A percentile compares a stretch with the other conserved stretches of the same genome.
These are phyloP conservation scores for Coemansia sp. DNA, from an alignment of 192 early-diverging fungal genomes.

Conservation along the genomic window DNA sequence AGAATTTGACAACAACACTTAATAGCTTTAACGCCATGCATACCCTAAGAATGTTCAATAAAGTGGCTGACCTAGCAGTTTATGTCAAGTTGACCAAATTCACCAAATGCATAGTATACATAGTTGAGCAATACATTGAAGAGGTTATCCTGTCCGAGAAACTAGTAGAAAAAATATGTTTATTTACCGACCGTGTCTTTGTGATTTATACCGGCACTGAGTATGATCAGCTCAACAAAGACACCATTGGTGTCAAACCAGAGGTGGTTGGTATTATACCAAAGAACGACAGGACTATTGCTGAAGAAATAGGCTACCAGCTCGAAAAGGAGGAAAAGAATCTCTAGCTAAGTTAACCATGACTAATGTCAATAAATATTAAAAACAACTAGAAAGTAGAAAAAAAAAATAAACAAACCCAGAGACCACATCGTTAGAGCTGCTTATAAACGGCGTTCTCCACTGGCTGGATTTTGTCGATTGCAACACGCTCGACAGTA, in stretches of 20 bases:
- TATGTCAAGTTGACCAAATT: neutral
- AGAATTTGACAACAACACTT: neutral
- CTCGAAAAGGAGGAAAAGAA: neutral
- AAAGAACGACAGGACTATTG: neutral
- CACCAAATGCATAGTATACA: neutral
- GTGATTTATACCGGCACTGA: neutral
- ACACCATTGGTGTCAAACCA: neutral
- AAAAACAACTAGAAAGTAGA: neutral
- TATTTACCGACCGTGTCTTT: neutral
- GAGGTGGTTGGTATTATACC: neutral
- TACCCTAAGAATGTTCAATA: neutral
- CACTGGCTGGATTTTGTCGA: slow-evolving; percentile 26
- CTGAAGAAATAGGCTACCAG: neutral
- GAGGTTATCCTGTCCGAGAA: neutral
- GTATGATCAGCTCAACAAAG: neutral
- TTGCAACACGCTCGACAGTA: slow-evolving; percentile 32
- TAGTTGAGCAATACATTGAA: neutral
- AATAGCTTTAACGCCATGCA: neutral
- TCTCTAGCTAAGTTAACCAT: neutral
- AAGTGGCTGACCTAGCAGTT: neutral
- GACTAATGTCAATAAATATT: neutral
- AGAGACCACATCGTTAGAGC: slow-evolving; percentile 13
- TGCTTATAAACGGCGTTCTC: slow-evolving; percentile 48
- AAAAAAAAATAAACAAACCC: neutral
- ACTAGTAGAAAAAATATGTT: neutral